Conservation (phyloP, 2,329 filamentous ascomycete genomes). For the Aspergillus sp. region DNA sequence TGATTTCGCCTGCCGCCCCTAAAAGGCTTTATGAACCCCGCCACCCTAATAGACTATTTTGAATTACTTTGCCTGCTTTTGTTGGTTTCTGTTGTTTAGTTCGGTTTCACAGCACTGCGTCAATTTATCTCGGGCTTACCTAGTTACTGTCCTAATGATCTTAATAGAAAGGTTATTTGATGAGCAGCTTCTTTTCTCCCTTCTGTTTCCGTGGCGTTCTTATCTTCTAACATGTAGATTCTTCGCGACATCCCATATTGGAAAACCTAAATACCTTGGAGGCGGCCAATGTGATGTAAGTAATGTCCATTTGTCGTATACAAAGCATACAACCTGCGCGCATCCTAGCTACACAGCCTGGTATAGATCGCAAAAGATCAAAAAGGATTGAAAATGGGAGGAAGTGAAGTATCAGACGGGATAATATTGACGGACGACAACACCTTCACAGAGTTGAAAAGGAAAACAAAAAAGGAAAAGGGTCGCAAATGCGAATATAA, state of each 20-base stretch:
- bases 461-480: background rate
- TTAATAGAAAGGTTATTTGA: conserved; percentile 3
- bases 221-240: background rate
- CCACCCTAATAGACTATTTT: background rate
- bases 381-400: background rate
- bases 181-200: background rate
- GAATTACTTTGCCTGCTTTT: background rate
- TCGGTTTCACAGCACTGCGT: background rate
- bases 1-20: background rate
- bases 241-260: background rate
- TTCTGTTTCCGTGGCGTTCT: background rate
- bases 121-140: background rate
- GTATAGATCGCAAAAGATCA: background rate
- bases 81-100: background rate
- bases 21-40: background rate
- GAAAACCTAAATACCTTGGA: no score
- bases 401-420: background rate
- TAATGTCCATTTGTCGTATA: no score
- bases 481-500: background rate
- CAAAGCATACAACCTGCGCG: no score
- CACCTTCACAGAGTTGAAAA: background rate
- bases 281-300: no score
- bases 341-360: background rate
- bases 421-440: background rate
- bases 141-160: conserved; percentile 1